Base-by-base conservation (phyloP, 129 eudicot species). In the Flaveria brownii region DNA sequence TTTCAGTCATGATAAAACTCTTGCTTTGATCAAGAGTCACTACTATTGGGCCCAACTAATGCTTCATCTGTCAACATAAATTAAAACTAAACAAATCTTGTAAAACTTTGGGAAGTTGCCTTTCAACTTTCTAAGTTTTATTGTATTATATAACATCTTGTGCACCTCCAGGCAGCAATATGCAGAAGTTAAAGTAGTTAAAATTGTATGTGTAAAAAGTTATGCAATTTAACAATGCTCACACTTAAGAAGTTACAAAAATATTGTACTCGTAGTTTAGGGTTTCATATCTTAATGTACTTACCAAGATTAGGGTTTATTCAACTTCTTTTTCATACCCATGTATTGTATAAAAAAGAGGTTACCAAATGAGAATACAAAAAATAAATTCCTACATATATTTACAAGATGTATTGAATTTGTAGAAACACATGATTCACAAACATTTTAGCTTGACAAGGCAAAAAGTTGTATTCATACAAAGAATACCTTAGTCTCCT, bases 401-500 rank as follows among this genome's bases (percentile, higher is more conserved):
- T 55, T 17, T 55, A 1, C 28, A 41, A 77, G 69, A 33, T 33
- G 70, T 36, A 9, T 17, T 70, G 77, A 23, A 69, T 57, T 43
- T 45, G 41, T 39, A 78, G 26, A 42, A 45, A 69, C 16, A 25
- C 23, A 13, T 39, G 17, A 45, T 26, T 56, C 61, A 46, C 4
- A 70, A 28, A 70, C 41, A 70, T 30, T 28, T 30, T 54, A 60
- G 18, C 47, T 25, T 68, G 20, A 56, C 59, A 42, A 47, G 16
- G 28, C 25, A 56, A 4, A 46, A 69, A 43, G 52, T 20, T 28
- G 41, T 18, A 54, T 13, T 23, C 6, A 55, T 41, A 45, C 54
- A 70, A 47, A 68, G 54, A 67, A 70, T 80, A 88, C 92, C 92
- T 85, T 77, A 25, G 86, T 78, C 73, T 83, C 86, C 77, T 80